These are phyloP conservation scores for Lactarius vividus DNA, from an alignment of 768 basidiomycete genomes.

Conservation along the genomic window DNA sequence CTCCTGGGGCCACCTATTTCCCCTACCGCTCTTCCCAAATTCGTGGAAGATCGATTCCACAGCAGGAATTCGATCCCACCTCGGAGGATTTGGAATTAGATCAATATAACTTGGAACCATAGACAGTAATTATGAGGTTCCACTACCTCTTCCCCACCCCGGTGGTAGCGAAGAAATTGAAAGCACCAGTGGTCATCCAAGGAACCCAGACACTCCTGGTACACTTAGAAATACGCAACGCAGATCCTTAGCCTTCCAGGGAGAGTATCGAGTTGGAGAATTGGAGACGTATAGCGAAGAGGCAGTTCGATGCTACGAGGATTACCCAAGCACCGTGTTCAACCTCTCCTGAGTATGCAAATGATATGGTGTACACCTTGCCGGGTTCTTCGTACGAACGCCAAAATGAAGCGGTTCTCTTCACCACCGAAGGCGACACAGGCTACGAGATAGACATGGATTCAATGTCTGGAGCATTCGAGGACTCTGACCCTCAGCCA, in stretches of 20 bases:
- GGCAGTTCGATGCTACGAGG: background rate
- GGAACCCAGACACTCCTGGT: background rate
- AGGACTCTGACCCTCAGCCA: background rate
- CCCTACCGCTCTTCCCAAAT: conserved; percentile 4
- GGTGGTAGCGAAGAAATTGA: background rate
- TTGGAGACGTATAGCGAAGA: conserved; percentile 1
- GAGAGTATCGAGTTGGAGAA: background rate
- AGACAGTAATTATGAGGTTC: background rate
- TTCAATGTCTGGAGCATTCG: background rate
- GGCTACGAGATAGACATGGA: background rate
- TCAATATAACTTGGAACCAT: conserved; percentile 12
- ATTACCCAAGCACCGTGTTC: background rate
- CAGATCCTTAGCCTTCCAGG: background rate
- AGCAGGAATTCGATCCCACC: background rate
- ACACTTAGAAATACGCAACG: conserved; percentile 1
- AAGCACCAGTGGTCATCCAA: background rate
- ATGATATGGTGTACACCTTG: background rate
- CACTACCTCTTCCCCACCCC: background rate
- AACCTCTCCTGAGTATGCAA: background rate
- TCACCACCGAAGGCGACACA: conserved; percentile 3
- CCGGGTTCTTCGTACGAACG: conserved; percentile 6
- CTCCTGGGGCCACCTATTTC: background rate
- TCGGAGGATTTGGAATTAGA: background rate
- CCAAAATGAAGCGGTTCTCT: background rate
- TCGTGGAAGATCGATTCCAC: conserved; percentile 12